These are phyloP conservation scores for Sistotremastrum niveocremeum DNA, from an alignment of 768 basidiomycete genomes.

Conservation along the genomic window DNA sequence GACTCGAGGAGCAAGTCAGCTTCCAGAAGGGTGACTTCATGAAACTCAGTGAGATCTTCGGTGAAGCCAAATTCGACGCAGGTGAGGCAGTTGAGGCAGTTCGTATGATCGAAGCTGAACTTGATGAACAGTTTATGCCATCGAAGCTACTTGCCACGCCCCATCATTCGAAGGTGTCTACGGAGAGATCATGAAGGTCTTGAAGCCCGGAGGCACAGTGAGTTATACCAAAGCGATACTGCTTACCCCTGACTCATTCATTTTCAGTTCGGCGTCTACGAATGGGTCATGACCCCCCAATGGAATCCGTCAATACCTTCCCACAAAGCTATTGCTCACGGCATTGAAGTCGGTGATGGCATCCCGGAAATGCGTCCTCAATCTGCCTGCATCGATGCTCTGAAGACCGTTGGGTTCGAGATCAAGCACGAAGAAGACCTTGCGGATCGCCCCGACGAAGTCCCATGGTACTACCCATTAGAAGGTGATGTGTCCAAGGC, in stretches of 20 bases:
- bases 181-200: conserved; percentile 78
- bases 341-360: conserved; percentile 35
- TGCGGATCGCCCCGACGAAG: conserved; percentile 22
- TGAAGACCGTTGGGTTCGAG: conserved; percentile 31
- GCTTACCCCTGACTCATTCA: background rate
- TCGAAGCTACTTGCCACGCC: conserved; percentile 95
- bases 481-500: conserved; percentile 33
- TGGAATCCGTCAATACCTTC: conserved; percentile 29
- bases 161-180: conserved; percentile 95
- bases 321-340: conserved; percentile 34
- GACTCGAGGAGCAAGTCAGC: conserved; percentile 60
- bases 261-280: conserved; percentile 32
- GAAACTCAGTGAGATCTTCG: conserved; percentile 85
- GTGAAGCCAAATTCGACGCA: conserved; percentile 87
- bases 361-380: conserved; percentile 36
- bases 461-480: conserved; percentile 36
- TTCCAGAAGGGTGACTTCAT: conserved; percentile 95
- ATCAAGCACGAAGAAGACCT: conserved; percentile 34
- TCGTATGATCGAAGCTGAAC: background rate
- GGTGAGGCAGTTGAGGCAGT: conserved; percentile 27
- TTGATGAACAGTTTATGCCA: conserved; percentile 62
- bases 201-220: conserved; percentile 93
- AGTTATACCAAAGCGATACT: conserved; percentile 18
- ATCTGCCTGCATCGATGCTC: conserved; percentile 23
- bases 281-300: conserved; percentile 40